A percentile compares a stretch with the other conserved stretches of the same genome.
phyloP scores from a whole-genome alignment of 2,329 filamentous ascomycete species.

The Pyrenochaeta sp. region DNA sequence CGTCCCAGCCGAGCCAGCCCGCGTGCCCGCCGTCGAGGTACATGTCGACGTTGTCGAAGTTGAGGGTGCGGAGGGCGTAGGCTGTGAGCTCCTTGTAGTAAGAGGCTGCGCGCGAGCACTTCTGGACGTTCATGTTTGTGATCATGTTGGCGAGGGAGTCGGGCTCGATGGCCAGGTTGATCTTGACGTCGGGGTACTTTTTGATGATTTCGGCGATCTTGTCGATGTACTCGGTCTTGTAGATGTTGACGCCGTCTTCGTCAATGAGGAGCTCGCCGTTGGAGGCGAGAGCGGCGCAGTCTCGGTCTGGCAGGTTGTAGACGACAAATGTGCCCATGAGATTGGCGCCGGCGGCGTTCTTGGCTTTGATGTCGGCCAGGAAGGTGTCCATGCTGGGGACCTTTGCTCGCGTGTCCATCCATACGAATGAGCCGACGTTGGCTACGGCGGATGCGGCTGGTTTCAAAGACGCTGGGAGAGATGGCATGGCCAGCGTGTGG shows the following conservation, averaged over 20 bases:
- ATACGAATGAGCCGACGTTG: slow-evolving; percentile 60
- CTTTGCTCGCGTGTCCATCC: slow-evolving; percentile 61
- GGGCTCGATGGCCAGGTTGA: slow-evolving; percentile 59
- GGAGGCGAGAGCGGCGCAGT: slow-evolving; percentile 69
- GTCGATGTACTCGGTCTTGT: slow-evolving; percentile 61
- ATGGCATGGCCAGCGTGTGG: slow-evolving; percentile 66
- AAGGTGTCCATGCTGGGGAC: slow-evolving; percentile 58
- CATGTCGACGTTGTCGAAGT: slow-evolving; percentile 68
- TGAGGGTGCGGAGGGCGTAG: slow-evolving; percentile 64
- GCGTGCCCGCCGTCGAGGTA: slow-evolving; percentile 71
- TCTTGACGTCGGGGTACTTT: slow-evolving; percentile 60
- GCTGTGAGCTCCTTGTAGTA: slow-evolving; percentile 64
- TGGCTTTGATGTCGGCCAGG: slow-evolving; percentile 55
- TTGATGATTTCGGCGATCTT: slow-evolving; percentile 61
- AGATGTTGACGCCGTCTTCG: slow-evolving; percentile 58
- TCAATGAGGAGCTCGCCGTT: slow-evolving; percentile 68
- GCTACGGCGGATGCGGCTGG: slow-evolving; percentile 59
- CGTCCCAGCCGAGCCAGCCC: slow-evolving; percentile 70
- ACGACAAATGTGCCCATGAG: slow-evolving; percentile 64
- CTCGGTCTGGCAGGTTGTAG: slow-evolving; percentile 69
- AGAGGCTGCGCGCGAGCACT: slow-evolving; percentile 62
- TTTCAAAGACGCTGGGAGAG: slow-evolving; percentile 62
- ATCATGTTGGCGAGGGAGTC: slow-evolving; percentile 65
- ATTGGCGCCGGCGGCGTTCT: slow-evolving; percentile 58
- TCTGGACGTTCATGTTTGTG: slow-evolving; percentile 63